These are phyloP conservation scores for Blastobotrys malaysiensis DNA, from an alignment of 1,139 yeast genomes.

Conservation along the genomic window DNA sequence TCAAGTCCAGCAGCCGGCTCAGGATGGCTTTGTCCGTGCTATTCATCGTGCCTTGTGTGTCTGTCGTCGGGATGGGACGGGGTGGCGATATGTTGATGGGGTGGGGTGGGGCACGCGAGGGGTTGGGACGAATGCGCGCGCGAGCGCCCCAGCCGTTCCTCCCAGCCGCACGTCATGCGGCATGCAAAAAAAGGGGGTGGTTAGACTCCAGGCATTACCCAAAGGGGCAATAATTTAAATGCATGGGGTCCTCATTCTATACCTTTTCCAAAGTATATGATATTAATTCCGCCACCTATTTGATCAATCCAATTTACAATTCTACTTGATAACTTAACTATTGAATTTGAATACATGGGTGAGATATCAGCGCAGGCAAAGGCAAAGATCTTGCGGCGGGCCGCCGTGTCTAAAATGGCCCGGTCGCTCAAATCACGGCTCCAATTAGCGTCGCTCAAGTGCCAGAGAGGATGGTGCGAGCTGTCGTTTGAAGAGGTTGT, in stretches of 20 bases:
- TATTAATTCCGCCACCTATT: no score
- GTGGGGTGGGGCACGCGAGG: not conserved
- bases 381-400: slow-evolving; percentile 34
- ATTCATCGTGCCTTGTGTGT: not conserved
- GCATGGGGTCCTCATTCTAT: not conserved
- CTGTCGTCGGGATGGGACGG: not conserved
- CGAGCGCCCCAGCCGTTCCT: no score
- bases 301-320: no score
- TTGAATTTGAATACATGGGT: not conserved
- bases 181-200: not conserved
- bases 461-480: slow-evolving; percentile 38
- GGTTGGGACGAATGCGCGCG: not conserved
- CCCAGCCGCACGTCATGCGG: no score
- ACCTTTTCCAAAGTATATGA: no score
- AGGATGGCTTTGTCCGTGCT: slow-evolving; percentile 31
- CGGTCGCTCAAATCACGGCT: slow-evolving; percentile 37
- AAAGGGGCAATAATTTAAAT: not conserved
- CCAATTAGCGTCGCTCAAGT: slow-evolving; percentile 38
- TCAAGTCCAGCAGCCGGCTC: slow-evolving; percentile 30
- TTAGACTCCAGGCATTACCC: not conserved
- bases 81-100: not conserved
- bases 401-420: slow-evolving; percentile 38
- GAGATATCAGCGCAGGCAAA: not conserved
- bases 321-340: no score
- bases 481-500: slow-evolving; percentile 34